phyloP scores from a whole-genome alignment of 2,329 filamentous ascomycete species.

The Botrytis hyacinthi region DNA sequence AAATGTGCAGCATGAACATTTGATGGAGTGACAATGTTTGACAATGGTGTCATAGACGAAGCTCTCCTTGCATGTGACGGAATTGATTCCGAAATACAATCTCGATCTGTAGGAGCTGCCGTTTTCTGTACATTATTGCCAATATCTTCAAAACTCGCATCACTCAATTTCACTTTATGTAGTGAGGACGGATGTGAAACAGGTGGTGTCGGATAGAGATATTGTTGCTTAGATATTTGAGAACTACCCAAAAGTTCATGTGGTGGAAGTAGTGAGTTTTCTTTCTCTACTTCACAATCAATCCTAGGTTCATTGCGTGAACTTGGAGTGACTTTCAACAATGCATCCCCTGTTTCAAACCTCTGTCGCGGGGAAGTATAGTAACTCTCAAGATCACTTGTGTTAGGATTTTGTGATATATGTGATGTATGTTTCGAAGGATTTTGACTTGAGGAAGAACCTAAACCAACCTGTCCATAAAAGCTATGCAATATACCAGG shows the following conservation, averaged over 20 bases:
- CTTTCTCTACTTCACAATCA: slow-evolving; percentile 30
- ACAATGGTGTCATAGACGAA: slow-evolving; percentile 57
- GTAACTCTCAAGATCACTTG: slow-evolving; percentile 28
- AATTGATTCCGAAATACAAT: slow-evolving; percentile 46
- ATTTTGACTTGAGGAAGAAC: slow-evolving; percentile 53
- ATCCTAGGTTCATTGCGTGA: slow-evolving; percentile 31
- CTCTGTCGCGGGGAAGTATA: slow-evolving; percentile 28
- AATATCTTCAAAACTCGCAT: slow-evolving; percentile 43
- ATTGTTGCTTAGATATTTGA: slow-evolving; percentile 31
- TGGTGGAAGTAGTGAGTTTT: slow-evolving; percentile 27
- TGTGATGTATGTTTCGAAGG: slow-evolving; percentile 37
- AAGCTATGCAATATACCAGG: slow-evolving; percentile 94
- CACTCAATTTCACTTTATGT: slow-evolving; percentile 45
- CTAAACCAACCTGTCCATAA: slow-evolving; percentile 98
- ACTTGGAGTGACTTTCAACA: slow-evolving; percentile 33
- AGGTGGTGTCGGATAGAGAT: slow-evolving; percentile 58
- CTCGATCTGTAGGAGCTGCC: slow-evolving; percentile 41
- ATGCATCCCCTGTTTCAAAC: slow-evolving; percentile 28
- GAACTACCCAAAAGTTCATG: slow-evolving; percentile 31
- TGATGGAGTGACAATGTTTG: slow-evolving; percentile 61
- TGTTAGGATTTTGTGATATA: slow-evolving; percentile 21
- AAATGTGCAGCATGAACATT: slow-evolving; percentile 66
- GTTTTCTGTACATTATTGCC: slow-evolving; percentile 40
- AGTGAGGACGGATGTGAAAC: slow-evolving; percentile 49
- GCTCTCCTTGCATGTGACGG: slow-evolving; percentile 45